These are phyloP conservation scores for Erigeron philadelphicus DNA, from an alignment of 140 eudicot species.

Conservation along the genomic window DNA sequence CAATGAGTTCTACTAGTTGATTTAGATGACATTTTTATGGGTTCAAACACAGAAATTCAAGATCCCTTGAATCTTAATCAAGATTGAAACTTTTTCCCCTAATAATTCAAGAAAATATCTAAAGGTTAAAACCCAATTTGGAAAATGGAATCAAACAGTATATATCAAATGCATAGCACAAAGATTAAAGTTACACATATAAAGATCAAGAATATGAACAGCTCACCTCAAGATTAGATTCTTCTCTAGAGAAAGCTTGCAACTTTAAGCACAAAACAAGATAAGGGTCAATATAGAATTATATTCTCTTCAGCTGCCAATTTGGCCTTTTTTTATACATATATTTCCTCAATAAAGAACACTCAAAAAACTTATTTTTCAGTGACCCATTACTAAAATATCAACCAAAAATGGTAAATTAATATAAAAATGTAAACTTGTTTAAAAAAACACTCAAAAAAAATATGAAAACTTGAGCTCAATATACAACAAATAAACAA, in stretches of 20 bases:
- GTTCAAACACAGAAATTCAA: slow-evolving; percentile 1
- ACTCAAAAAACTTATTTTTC: slow-evolving; percentile 20
- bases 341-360: slow-evolving; percentile 1
- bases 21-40: slow-evolving; percentile 46
- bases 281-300: slow-evolving; percentile 26
- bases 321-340: neutral
- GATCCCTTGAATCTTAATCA: slow-evolving; percentile 17
- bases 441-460: too few relatives aligned
- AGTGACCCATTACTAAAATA: slow-evolving; percentile 15
- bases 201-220: slow-evolving; percentile 26
- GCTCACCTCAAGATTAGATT: slow-evolving; percentile 29
- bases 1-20: slow-evolving; percentile 41
- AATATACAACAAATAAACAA: too few relatives aligned
- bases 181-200: slow-evolving; percentile 9
- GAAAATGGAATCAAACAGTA: slow-evolving; percentile 30
- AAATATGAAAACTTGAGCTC: too few relatives aligned
- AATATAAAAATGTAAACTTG: neutral
- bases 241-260: slow-evolving; percentile 19
- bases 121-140: slow-evolving; percentile 11
- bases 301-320: slow-evolving; percentile 22
- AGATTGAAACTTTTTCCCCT: slow-evolving; percentile 16
- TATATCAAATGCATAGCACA: slow-evolving; percentile 20
- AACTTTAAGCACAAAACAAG: slow-evolving; percentile 28
- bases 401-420: slow-evolving; percentile 17
- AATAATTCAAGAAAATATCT: slow-evolving; percentile 11